Conservation (phyloP, 805 yeast genomes). For the Metschnikowia sp. region DNA sequence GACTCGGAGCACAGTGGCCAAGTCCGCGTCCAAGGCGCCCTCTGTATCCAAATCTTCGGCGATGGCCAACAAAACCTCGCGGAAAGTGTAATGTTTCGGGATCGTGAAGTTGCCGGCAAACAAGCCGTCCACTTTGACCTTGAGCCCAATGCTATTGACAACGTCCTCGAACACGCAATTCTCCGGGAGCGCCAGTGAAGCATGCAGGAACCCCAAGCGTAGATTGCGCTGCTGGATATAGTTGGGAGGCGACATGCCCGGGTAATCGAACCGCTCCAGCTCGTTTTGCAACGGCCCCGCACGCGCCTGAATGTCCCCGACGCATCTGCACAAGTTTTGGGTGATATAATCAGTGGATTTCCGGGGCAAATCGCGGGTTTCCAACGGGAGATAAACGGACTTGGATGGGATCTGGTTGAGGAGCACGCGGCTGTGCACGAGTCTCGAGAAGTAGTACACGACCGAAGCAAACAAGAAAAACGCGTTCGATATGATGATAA, state of each 20-base stretch:
- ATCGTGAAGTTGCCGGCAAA: conserved; percentile 33
- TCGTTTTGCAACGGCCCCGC: conserved; percentile 36
- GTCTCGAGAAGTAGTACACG: conserved; percentile 54
- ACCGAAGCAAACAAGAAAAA: conserved; percentile 51
- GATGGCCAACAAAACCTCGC: conserved; percentile 40
- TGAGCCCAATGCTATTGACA: conserved; percentile 57
- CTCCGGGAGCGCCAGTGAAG: conserved; percentile 24
- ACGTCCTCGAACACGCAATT: conserved; percentile 49
- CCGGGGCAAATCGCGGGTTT: conserved; percentile 44
- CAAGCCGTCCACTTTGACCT: conserved; percentile 47
- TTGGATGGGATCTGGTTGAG: conserved; percentile 67
- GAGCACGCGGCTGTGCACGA: conserved; percentile 53
- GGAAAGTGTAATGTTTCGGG: conserved; percentile 40
- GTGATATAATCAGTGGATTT: conserved; percentile 25
- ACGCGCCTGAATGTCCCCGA: conserved; percentile 25
- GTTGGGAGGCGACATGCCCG: conserved; percentile 41
- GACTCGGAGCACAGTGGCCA: conserved; percentile 15
- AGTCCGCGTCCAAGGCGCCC: conserved; percentile 7
- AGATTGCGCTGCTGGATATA: conserved; percentile 35
- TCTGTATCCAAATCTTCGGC: conserved; percentile 17
- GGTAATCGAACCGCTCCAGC: conserved; percentile 29
- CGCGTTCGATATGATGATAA: conserved; percentile 70
- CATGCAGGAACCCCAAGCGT: conserved; percentile 19
- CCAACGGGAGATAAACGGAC: conserved; percentile 66
- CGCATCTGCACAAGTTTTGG: conserved; percentile 25